Evolutionary conservation across 1,284 basidiomycete genomes (phyloP).

Genomic region (Gomphus sp.): DNA sequence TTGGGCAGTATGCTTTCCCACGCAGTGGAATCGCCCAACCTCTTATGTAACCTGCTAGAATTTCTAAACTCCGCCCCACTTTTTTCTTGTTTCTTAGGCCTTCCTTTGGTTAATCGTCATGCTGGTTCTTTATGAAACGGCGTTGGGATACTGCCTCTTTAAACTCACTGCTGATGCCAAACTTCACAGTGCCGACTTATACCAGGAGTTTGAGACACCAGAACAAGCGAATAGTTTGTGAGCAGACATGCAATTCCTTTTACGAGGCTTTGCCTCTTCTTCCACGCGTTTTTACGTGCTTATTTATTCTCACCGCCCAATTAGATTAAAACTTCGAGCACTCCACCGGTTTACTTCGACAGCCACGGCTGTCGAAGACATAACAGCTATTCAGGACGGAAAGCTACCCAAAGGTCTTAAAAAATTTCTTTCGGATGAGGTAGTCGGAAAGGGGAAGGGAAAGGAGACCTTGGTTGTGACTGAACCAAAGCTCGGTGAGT

Average conservation of each 20-base stretch:
- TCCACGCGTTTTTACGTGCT: conserved; percentile 2
- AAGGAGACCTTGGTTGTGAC: conserved; percentile 86
- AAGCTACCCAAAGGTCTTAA: conserved; percentile 91
- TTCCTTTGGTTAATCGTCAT: conserved; percentile 26
- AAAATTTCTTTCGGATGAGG: conserved; percentile 86
- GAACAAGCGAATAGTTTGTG: conserved; percentile 89
- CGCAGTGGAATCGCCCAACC: too few species aligned
- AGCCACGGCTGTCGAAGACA: conserved; percentile 97
- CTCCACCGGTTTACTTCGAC: conserved; percentile 96
- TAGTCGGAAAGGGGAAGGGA: conserved; percentile 80
- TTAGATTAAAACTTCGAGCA: conserved; percentile 86
- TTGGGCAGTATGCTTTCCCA: too few species aligned
- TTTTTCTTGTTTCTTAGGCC: neutral
- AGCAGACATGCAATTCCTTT: conserved; percentile 24
- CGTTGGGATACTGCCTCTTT: conserved; percentile 96
- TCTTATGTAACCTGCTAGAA: neutral
- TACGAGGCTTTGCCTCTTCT: neutral
- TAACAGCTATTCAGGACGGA: conserved; percentile 87
- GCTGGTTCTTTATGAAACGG: conserved; percentile 80
- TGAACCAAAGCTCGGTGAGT: conserved; percentile 85
- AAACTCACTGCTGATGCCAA: conserved; percentile 90
- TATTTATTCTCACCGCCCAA: neutral
- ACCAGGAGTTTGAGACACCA: conserved; percentile 88
- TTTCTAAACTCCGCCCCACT: neutral
- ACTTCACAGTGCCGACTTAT: conserved; percentile 78